These are phyloP conservation scores for Monilinia aucupariae DNA, from an alignment of 2,329 filamentous ascomycete species.

Conservation along the genomic window DNA sequence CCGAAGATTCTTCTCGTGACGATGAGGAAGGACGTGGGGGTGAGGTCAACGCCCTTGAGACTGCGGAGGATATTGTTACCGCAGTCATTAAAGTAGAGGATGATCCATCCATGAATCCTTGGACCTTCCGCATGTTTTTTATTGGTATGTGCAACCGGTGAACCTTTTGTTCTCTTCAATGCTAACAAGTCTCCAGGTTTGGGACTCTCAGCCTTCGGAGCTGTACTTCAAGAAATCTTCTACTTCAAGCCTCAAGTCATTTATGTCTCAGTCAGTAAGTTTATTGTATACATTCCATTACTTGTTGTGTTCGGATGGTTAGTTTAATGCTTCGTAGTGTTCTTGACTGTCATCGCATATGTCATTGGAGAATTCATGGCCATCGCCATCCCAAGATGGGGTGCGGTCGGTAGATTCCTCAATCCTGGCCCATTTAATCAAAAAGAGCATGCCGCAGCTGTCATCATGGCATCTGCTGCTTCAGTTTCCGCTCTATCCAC, in stretches of 20 bases:
- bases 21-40: slow-evolving; percentile 15
- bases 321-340: slow-evolving; percentile 29
- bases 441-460: slow-evolving; percentile 63
- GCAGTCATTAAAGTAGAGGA: slow-evolving; percentile 21
- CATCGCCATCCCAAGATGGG: slow-evolving; percentile 35
- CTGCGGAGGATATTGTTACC: slow-evolving; percentile 18
- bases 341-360: slow-evolving; percentile 42
- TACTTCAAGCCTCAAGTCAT: slow-evolving; percentile 46
- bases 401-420: slow-evolving; percentile 43
- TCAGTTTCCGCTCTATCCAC: slow-evolving; percentile 52
- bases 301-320: neutral
- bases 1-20: neutral
- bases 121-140: slow-evolving; percentile 39
- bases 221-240: slow-evolving; percentile 42
- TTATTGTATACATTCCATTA: neutral
- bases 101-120: slow-evolving; percentile 27
- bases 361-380: slow-evolving; percentile 37
- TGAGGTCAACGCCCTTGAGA: slow-evolving; percentile 12
- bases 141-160: slow-evolving; percentile 30
- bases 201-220: slow-evolving; percentile 37
- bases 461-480: slow-evolving; percentile 44
- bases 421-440: slow-evolving; percentile 64
- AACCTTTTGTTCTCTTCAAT: neutral
- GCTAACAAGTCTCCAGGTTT: slow-evolving; percentile 26
- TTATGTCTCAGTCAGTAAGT: slow-evolving; percentile 37